Evolutionary conservation across 305 asterid species (phyloP).

Genomic region (Solanum hybrid): DNA sequence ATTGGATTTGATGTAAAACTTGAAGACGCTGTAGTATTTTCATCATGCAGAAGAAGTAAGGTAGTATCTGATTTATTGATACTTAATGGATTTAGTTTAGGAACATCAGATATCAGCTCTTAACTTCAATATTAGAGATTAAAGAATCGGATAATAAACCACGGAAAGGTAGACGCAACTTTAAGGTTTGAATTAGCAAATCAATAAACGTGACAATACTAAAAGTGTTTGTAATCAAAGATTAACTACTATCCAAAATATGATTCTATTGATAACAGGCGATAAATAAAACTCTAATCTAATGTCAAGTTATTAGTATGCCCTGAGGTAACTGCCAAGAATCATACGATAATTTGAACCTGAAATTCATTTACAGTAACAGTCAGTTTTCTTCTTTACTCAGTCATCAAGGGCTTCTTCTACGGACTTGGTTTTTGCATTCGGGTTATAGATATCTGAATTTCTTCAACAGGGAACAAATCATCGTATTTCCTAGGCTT

Average conservation of each 20-base stretch:
- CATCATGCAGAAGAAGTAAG: neutral
- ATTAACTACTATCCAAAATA: neutral
- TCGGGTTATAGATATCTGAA: neutral
- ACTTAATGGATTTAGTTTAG: neutral
- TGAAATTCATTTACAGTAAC: slow-evolving; percentile 50
- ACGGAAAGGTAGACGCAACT: neutral
- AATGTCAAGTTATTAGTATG: neutral
- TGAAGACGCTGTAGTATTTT: neutral
- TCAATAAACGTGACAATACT: neutral
- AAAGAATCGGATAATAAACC: neutral
- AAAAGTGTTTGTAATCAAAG: neutral
- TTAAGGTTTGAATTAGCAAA: neutral
- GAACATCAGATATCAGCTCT: neutral
- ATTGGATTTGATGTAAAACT: neutral
- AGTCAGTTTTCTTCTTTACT: slow-evolving; percentile 16
- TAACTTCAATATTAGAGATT: neutral
- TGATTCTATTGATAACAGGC: neutral
- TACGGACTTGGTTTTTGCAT: neutral
- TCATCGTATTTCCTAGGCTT: neutral
- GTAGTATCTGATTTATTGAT: neutral
- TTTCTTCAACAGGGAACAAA: neutral
- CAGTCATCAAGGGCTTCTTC: neutral
- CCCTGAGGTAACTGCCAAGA: neutral
- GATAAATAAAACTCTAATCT: neutral
- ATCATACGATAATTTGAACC: neutral